Evolutionary conservation across 345 rosid species (phyloP).

Genomic region (Hibiscus tridactylites): DNA sequence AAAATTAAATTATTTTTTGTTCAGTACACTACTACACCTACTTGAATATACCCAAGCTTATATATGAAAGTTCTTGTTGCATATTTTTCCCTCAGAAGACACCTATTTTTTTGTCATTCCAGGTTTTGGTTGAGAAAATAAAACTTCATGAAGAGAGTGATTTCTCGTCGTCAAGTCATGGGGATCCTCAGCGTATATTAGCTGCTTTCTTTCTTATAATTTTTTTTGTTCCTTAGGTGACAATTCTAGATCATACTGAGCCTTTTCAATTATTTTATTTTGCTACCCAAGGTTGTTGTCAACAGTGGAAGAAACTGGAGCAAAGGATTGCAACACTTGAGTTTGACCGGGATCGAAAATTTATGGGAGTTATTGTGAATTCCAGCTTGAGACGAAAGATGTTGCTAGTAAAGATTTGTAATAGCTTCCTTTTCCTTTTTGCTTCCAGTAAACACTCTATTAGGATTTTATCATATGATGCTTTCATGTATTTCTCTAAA

Average conservation of each 20-base stretch:
- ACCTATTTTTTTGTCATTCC: constrained; percentile 8
- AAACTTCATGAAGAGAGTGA: constrained; percentile 54
- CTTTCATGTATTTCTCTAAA: neutral
- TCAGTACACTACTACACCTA: neutral
- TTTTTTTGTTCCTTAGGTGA: neutral
- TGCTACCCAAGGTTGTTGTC: constrained; percentile 50
- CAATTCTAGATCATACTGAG: neutral
- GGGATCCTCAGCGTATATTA: constrained; percentile 45
- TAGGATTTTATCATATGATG: neutral
- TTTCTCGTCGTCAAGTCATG: constrained; percentile 32
- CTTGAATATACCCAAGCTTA: neutral
- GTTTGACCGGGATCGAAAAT: constrained; percentile 82
- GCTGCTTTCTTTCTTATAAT: neutral
- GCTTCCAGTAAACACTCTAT: neutral
- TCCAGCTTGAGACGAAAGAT: constrained; percentile 60
- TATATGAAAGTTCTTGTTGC: neutral
- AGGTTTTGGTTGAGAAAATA: constrained; percentile 97
- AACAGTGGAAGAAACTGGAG: constrained; percentile 57
- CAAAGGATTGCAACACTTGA: constrained; percentile 88
- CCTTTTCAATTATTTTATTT: neutral
- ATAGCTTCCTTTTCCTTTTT: neutral
- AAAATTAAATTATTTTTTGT: neutral
- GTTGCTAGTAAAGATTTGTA: constrained; percentile 74
- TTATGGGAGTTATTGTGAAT: constrained; percentile 93
- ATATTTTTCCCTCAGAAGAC: neutral